A percentile compares a stretch with the other conserved stretches of the same genome.
Conservation (phyloP, 1,139 yeast species). For the Pichia sp. region DNA sequence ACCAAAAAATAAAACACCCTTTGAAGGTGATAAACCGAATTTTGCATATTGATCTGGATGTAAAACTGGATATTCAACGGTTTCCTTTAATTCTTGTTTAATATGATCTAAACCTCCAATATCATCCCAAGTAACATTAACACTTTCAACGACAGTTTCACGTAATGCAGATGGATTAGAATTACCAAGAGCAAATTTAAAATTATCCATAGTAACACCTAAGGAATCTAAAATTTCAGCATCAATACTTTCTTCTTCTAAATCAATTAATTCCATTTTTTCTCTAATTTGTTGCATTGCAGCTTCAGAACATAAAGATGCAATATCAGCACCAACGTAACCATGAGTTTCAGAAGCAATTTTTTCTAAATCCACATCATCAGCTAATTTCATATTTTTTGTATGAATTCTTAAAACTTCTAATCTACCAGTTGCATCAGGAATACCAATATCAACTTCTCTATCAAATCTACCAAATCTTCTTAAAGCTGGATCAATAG, state of each 20-base stretch:
- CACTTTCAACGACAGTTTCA: conserved; percentile 98
- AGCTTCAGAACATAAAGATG: conserved; percentile 96
- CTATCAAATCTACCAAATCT: conserved; percentile 98
- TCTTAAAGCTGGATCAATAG: conserved; percentile 96
- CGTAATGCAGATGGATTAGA: conserved; percentile 98
- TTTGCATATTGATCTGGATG: conserved; percentile 98
- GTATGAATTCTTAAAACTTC: conserved; percentile 92
- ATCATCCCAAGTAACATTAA: conserved; percentile 98
- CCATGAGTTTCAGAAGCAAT: conserved; percentile 93
- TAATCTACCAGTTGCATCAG: conserved; percentile 97
- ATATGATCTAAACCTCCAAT: conserved; percentile 93
- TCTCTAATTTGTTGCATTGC: conserved; percentile 98
- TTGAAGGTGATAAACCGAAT: conserved; percentile 94
- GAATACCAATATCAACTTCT: conserved; percentile 98
- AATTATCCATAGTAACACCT: conserved; percentile 98
- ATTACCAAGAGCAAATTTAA: conserved; percentile 94
- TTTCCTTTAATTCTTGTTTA: conserved; percentile 94
- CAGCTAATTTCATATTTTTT: conserved; percentile 94
- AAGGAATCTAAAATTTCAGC: conserved; percentile 94
- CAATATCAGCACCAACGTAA: conserved; percentile 94
- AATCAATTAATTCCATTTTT: conserved; percentile 96
- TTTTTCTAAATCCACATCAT: conserved; percentile 90
- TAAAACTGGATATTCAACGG: conserved; percentile 96
- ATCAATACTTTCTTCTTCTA: conserved; percentile 96
- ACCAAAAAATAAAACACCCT: conserved; percentile 97